Evolutionary conservation across 2,329 filamentous ascomycete species (phyloP), one percentile per base, ranked within the genome.

Genomic region (Fusarium hainanense): DNA sequence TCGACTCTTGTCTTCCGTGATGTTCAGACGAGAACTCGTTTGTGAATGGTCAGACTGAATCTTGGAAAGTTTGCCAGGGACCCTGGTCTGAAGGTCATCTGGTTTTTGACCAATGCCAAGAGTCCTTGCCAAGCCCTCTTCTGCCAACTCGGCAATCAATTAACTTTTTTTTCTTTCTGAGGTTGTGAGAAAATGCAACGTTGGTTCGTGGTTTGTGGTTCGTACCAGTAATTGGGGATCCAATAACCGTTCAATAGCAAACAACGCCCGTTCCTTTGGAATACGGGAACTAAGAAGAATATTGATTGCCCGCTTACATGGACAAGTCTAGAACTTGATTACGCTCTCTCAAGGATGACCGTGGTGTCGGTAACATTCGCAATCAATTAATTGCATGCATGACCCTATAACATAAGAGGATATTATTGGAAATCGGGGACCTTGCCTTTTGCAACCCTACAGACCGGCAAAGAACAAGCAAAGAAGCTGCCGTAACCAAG

Each of bases 31-130:
- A 42, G 63, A 37, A 57, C 54, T 64, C 46, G 54, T 27, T 25
- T 70, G 50, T 70, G 54, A 70, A 50, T 70, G 68, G 58, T 32
- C 51, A 56, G 63, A 46, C 27, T n/a, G 46, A 43, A 28, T 46
- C 49, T 41, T 52, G 54, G 20, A 63, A 52, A 54, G 50, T 59
- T 70, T 63, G 40, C 43, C n/a, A 43, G 48, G 40, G 47, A 21
- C 34, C 67, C 63, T 32, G 61, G 48, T 40, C 49, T 18, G 18
- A 34, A 27, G 66, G 60, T 66, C 52, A 65, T 47, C 25, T 54
- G 62, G 40, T 46, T 57, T 49, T 37, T 28, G 13, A 20, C 32
- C 48, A 46, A 34, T 43, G 56, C 58, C 55, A 61, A 61, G 58
- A 61, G 58, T 28, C 16, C 10, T 27, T 34, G 41, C 61, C 61